Percentiles rank a stretch among this genome's conserved stretches.
These are phyloP conservation scores for Emergomyces orientalis DNA, from an alignment of 2,329 filamentous ascomycete genomes.

Conservation along the genomic window DNA sequence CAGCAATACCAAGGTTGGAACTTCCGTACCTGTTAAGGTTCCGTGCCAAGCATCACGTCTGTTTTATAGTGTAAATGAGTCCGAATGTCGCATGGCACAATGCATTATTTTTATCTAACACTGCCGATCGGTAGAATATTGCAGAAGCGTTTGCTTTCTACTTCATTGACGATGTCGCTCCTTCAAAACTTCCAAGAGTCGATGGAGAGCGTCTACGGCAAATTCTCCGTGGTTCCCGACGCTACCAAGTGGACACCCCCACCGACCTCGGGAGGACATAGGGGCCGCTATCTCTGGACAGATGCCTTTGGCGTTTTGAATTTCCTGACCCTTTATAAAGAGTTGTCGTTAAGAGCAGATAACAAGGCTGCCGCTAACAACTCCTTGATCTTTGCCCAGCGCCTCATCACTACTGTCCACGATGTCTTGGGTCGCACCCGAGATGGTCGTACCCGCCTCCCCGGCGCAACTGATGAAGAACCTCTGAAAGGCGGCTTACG, in stretches of 20 bases:
- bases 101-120: not conserved
- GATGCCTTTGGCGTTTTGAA: conserved; percentile 53
- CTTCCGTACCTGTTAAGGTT: not conserved
- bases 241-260: conserved; percentile 40
- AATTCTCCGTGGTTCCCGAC: conserved; percentile 24
- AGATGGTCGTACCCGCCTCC: conserved; percentile 40
- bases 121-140: not conserved
- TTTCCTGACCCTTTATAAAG: conserved; percentile 46
- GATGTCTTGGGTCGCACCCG: conserved; percentile 45
- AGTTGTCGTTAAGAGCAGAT: conserved; percentile 20
- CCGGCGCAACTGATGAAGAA: conserved; percentile 43
- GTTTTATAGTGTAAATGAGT: not conserved
- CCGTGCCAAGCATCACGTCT: not conserved
- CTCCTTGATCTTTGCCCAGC: conserved; percentile 44
- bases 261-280: conserved; percentile 44
- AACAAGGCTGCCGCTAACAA: conserved; percentile 20
- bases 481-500: conserved; percentile 48
- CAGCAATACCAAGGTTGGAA: not conserved
- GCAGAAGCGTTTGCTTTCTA: not conserved
- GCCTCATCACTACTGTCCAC: conserved; percentile 45
- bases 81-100: not conserved
- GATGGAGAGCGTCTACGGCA: conserved; percentile 35
- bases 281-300: conserved; percentile 53
- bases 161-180: conserved; percentile 8
- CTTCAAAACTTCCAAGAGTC: conserved; percentile 12